Evolutionary conservation across 2,329 filamentous ascomycete species (phyloP), one percentile per base, ranked within the genome.

Genomic region (Clonostachys solani): DNA sequence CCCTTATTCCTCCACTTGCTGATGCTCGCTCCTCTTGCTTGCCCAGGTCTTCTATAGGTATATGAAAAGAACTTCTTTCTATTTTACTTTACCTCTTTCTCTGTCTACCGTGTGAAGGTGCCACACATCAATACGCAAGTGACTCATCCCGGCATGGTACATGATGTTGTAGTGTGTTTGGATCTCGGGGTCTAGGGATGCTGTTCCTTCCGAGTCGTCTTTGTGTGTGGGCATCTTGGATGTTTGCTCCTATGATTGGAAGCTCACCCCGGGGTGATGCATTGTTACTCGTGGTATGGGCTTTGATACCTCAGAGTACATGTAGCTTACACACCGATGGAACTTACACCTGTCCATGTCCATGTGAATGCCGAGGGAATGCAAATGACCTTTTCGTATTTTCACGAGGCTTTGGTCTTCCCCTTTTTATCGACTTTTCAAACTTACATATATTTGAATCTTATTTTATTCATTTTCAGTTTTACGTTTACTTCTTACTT

Each of bases 41-140:
- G 36, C 51, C 54, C 53, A 50, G 57, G 53, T 58, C 56, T 52
- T 51, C 56, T 37, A 42, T 49, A 61, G 59, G 59, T 62, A 59
- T 55, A 57, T 54, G 34, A 33, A 16, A 34, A 34, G 23, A 29
- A 29, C 23, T 29, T 29, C 10, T 44, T 35, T 33, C 19, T n/a
- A 16, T 44, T 17, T 44, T 16, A n/a, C 36, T 17, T 44, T 16
- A n/a, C 36, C 36, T 17, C 36, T 12, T 36, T 33, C 18, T 36
- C 29, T 29, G 23, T 3, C 23, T 29, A 10, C 23, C 23, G 23
- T 29, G 8, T 10, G 6, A 9, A 29, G 23, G 8, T 29, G 23
- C 9, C 8, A 29, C 9, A 10, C 6, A 23, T 2, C 6, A 6
- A 23, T 23, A 6, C 7, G 19, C 3, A 29, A 29, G 23, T 29